Conservation (phyloP, 2,329 filamentous ascomycete genomes). For the Aspergillus ibericus region DNA sequence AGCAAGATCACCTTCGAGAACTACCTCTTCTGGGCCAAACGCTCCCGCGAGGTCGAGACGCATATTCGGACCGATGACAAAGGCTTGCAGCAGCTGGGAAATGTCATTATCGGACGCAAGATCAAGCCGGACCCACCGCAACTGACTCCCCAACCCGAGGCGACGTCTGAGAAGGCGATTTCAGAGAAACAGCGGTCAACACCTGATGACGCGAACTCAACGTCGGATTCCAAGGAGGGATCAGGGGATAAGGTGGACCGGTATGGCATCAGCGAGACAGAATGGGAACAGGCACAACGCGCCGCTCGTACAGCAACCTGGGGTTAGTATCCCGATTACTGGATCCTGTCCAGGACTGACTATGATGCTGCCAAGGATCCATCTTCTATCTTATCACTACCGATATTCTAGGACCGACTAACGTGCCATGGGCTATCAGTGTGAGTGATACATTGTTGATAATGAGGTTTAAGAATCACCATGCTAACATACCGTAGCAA, state of each 20-base stretch:
- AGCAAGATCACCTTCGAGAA: conserved; percentile 22
- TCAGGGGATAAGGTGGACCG: conserved; percentile 6
- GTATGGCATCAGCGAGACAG: conserved; percentile 11
- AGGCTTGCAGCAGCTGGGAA: conserved; percentile 13
- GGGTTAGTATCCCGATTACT: conserved; percentile 13
- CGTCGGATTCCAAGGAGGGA: too few species aligned
- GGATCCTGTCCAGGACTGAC: background rate
- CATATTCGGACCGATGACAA: background rate
- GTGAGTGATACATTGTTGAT: conserved; percentile 6
- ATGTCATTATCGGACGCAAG: background rate
- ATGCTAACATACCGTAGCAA: background rate
- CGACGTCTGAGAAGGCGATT: background rate
- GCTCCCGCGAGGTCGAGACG: conserved; percentile 22
- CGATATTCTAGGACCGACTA: conserved; percentile 36
- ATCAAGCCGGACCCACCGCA: background rate
- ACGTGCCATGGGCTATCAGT: conserved; percentile 28
- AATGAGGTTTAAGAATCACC: too few species aligned
- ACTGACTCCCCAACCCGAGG: background rate
- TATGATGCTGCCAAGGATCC: background rate
- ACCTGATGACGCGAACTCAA: too few species aligned
- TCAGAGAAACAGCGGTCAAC: background rate
- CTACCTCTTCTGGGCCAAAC: conserved; percentile 24
- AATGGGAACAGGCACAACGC: conserved; percentile 21
- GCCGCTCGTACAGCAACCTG: conserved; percentile 28
- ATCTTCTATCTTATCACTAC: conserved; percentile 46